These are phyloP conservation scores for Babjeviella inositovora DNA, from an alignment of 805 yeast species.

Conservation along the genomic window DNA sequence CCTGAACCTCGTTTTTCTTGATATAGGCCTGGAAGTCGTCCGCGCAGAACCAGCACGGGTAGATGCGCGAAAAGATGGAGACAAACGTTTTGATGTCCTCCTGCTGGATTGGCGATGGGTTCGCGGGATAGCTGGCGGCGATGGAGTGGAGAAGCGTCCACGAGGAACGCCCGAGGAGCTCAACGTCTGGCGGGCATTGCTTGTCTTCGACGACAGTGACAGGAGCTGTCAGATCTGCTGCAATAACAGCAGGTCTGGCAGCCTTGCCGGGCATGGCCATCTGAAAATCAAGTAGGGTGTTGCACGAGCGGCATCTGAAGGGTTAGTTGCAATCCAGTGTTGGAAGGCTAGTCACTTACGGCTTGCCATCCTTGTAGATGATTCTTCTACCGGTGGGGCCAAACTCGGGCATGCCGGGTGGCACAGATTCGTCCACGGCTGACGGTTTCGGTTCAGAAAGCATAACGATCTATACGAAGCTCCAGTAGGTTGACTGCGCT, in stretches of 20 bases:
- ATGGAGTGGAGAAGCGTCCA: constrained; percentile 89
- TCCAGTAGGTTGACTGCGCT: no score
- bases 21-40: constrained; percentile 62
- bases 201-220: constrained; percentile 12
- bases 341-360: constrained; percentile 35
- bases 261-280: constrained; percentile 24
- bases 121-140: constrained; percentile 77
- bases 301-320: constrained; percentile 74
- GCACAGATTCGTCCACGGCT: no score
- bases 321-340: constrained; percentile 2
- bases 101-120: constrained; percentile 47
- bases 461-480: no score
- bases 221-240: constrained; percentile 2
- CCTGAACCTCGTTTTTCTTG: constrained; percentile 32
- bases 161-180: constrained; percentile 63
- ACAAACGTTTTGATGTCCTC: constrained; percentile 58
- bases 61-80: constrained; percentile 55
- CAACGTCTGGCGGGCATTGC: constrained; percentile 81
- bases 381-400: constrained; percentile 56
- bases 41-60: constrained; percentile 94
- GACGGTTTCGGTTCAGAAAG: no score
- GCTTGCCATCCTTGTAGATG: constrained; percentile 77
- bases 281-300: constrained; percentile 66
- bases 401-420: constrained; percentile 17
- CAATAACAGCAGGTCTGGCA: constrained; percentile 7